Evolutionary conservation across 2,329 filamentous ascomycete genomes (phyloP), one percentile per base, ranked within the genome.

Genomic region (Eutypa lata): DNA sequence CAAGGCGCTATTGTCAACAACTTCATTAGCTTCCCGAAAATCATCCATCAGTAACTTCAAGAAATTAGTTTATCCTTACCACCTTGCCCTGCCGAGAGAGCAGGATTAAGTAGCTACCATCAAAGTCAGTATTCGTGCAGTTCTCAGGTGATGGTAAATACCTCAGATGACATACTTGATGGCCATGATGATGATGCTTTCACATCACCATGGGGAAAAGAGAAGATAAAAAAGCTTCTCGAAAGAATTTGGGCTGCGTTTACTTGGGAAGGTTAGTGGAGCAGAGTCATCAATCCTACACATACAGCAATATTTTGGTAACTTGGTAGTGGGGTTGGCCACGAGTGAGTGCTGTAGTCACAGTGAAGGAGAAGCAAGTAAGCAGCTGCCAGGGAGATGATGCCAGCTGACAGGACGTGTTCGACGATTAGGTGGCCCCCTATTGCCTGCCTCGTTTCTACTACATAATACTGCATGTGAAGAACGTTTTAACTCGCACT

Each of bases 21-120:
- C 35, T n/a, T 16, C 16, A 48, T 50, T 44, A 44, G 51, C 37
- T 60, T 62, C 60, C 13, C 6, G 7, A 60, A 57, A 16, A 42
- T 40, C 50, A 47, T 54, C 53, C 31, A 54, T 10, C 26, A 31
- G 26, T 31, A 47, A 31, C 54, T 52, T 55, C 46, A 11, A 67
- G 63, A 62, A 72, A 22, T 49, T 52, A 67, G 69, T 55, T 60
- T 68, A 61, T 45, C 81, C 91, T 67, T 82, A 99, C 93, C 77
- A 99, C 94, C 88, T 99, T 99, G 79, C 94, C 94, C 81, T 99
- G 94, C 68, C 94, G 87, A 60, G 93, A 97, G 64, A 99, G 87
- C 72, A 99, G 85, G 73, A 99, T 97, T 65, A 99, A 80, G 73
- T 99, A 99, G 79, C 94, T 97, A 50, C 49, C 54, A 48, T 59